Evolutionary conservation across 1,139 yeast genomes (phyloP).

Genomic region (Pichia inconspicua): DNA sequence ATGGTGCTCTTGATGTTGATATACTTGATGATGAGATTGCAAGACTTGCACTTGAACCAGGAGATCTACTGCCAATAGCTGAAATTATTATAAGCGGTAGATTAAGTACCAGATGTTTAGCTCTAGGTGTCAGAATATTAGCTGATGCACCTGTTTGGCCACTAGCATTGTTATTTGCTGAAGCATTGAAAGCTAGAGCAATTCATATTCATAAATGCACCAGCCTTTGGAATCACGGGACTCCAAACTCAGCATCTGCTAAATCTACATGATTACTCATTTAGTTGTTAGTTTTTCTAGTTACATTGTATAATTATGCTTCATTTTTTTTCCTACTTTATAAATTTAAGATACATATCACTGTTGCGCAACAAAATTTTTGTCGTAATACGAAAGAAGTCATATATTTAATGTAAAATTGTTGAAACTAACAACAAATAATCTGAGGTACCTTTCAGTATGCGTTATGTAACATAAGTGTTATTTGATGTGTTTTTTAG

Average conservation of each 20-base stretch:
- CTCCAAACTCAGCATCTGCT: not conserved
- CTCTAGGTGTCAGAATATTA: constrained; percentile 61
- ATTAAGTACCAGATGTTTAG: constrained; percentile 49
- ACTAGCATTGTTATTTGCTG: constrained; percentile 65
- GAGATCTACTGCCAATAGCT: constrained; percentile 34
- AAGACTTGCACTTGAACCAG: constrained; percentile 35
- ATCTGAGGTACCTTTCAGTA: too few relatives aligned
- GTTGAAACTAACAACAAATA: too few relatives aligned
- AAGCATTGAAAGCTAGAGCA: constrained; percentile 64
- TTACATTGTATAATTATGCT: not conserved
- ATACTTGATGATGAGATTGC: constrained; percentile 39
- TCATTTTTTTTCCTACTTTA: not conserved
- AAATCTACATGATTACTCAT: not conserved
- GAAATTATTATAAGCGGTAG: constrained; percentile 39
- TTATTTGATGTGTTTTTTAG: too few relatives aligned
- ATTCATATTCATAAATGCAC: constrained; percentile 27
- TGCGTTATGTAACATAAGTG: too few relatives aligned
- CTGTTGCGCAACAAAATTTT: not conserved
- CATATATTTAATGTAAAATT: too few relatives aligned
- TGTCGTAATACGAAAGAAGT: not conserved
- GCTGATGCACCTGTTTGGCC: constrained; percentile 87
- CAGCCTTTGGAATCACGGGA: constrained; percentile 7
- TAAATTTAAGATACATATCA: not conserved
- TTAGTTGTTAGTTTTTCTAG: too few relatives aligned
- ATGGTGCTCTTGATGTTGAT: constrained; percentile 46